A percentile compares a stretch with the other conserved stretches of the same genome.
Evolutionary conservation across 345 rosid genomes (phyloP).

Genomic region (Carallia pectinifolia): DNA sequence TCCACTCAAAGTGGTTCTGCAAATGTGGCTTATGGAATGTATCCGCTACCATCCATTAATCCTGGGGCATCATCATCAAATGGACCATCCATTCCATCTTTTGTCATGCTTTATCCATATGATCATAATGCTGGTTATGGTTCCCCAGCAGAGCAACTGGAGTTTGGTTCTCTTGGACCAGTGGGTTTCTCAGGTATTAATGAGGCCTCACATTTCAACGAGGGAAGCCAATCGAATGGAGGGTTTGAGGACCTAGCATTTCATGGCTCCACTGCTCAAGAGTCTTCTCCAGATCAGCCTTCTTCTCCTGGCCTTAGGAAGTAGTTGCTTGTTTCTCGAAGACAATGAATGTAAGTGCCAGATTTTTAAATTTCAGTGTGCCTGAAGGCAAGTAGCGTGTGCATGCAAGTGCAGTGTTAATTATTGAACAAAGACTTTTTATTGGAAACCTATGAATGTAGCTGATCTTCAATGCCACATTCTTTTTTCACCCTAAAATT

Average conservation of each 20-base stretch:
- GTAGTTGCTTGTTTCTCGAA: background rate
- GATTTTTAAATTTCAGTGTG: background rate
- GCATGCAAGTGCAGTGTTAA: too few relatives aligned
- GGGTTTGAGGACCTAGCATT: background rate
- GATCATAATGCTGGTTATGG: conserved; percentile 14
- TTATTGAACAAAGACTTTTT: too few relatives aligned
- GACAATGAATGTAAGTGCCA: background rate
- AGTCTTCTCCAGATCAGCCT: conserved; percentile 13
- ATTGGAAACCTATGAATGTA: too few relatives aligned
- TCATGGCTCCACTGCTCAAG: conserved; percentile 1
- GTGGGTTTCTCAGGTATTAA: conserved; percentile 5
- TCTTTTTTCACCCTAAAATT: too few relatives aligned
- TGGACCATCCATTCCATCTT: conserved; percentile 9
- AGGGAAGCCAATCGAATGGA: background rate
- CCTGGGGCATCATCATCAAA: conserved; percentile 4
- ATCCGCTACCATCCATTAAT: conserved; percentile 10
- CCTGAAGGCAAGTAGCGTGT: too few relatives aligned
- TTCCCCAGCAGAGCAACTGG: conserved; percentile 19
- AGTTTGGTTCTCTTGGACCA: conserved; percentile 21
- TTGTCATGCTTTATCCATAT: conserved; percentile 17
- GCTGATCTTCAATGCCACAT: too few relatives aligned
- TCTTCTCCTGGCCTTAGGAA: conserved; percentile 10
- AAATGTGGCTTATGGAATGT: conserved; percentile 7
- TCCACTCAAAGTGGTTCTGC: conserved; percentile 34
- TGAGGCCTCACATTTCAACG: background rate